Evolutionary conservation across 305 asterid genomes (phyloP), one percentile per base, ranked within the genome.

Genomic region (Fraxinus nigra): DNA sequence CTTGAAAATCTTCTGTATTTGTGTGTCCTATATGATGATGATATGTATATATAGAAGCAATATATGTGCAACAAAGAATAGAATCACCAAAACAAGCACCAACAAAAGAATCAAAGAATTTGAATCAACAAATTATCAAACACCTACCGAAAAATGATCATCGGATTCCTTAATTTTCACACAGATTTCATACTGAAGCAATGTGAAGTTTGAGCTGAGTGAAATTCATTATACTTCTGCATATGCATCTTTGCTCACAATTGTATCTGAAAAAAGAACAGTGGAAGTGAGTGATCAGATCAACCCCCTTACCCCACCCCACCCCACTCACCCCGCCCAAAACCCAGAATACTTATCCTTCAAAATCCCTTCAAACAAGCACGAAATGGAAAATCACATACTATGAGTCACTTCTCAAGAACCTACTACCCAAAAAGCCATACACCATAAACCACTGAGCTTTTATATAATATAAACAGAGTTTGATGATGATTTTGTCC

Each of bases 151-250:
- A 81, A 89, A 85, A 89, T 80, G 78, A 94, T 89, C 92, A 93
- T 92, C 97, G 97, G 98, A 92, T 93, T 93, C 98, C 98, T 75
- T 78, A 85, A 88, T 84, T 80, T 85, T 91, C 92, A 89, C 70
- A 73, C 67, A 77, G 77, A 72, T 85, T 81, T 85, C 92, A 92
- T 89, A 26, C 63, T 77, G 81, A 84, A 77, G 82, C 82, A 83
- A 74, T 85, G 54, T 73, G 79, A 76, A 83, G 80, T 56, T 22
- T 80, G 78, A 72, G 76, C 85, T 75, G 82, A 89, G 76, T 82
- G 76, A 48, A 76, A 81, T 3, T 28, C 84, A 80, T 76, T 81
- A 78, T 77, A 76, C 78, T 20, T 78, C 76, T 72, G 85, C 81
- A 77, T 84, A 76, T 33, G 87, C 91, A 84, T 89, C 80, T 87